Evolutionary conservation across 176 grass and related monocot genomes (phyloP).

Genomic region (Themeda triandra): DNA sequence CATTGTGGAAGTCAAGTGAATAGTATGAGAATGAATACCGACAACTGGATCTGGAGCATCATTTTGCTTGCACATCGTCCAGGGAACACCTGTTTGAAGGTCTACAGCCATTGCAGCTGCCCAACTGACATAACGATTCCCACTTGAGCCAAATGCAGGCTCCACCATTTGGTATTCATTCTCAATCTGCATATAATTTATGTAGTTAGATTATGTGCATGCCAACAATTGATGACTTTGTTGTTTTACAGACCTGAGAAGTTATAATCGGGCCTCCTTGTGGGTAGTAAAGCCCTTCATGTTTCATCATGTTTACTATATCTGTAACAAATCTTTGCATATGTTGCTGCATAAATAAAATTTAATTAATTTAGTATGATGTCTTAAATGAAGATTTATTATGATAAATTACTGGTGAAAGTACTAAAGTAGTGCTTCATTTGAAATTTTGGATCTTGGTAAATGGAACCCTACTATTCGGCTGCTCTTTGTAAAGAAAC

Average conservation of each 20-base stretch:
- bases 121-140: slow-evolving; percentile 63
- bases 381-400: neutral
- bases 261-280: slow-evolving; percentile 53
- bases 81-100: slow-evolving; percentile 78
- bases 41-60: slow-evolving; percentile 93
- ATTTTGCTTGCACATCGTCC: slow-evolving; percentile 96
- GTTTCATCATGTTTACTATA: slow-evolving; percentile 52
- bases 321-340: slow-evolving; percentile 73
- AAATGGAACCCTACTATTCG: slow-evolving; percentile 3
- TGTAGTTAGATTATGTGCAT: slow-evolving; percentile 15
- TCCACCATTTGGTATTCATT: slow-evolving; percentile 90
- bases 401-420: neutral
- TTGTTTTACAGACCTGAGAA: slow-evolving; percentile 37
- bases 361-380: neutral
- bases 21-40: slow-evolving; percentile 15
- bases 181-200: slow-evolving; percentile 57
- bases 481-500: too few species aligned
- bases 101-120: slow-evolving; percentile 73
- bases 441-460: slow-evolving; percentile 1
- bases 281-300: slow-evolving; percentile 38
- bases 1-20: neutral
- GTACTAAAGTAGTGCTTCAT: neutral
- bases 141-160: slow-evolving; percentile 60
- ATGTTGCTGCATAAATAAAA: slow-evolving; percentile 48
- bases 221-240: neutral